Evolutionary conservation across 805 yeast genomes (phyloP), one percentile per base, ranked within the genome.

Genomic region (Kazachstania psychrophila): DNA sequence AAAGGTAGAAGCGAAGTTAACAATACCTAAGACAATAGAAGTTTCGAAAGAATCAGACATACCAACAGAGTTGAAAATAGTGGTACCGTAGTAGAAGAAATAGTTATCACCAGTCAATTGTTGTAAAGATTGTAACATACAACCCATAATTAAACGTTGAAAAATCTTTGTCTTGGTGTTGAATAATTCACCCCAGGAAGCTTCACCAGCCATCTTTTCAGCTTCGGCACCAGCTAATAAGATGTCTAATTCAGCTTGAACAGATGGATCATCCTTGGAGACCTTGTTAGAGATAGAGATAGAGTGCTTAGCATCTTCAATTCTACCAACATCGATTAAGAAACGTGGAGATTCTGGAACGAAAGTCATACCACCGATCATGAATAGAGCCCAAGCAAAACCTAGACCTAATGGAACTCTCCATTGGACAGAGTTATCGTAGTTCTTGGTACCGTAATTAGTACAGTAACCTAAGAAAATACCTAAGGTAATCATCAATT

Each of bases 341-440:
- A 57, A 79, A 61, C 86, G 68, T 52, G 86, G 83, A 23, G 84
- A 77, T 62, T 79, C 87, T 33, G 86, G 85, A 72, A 77, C 76
- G 49, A 70, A 68, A 5, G 48, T 43, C 61, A 61, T 59, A 49
- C 56, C 65, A 22, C 45, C 45, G 33, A 61, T 44, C 64, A 61
- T 55, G 36, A 59, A 40, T 15, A 62, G 27, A 25, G 67, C 67
- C 70, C 71, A 70, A 20, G 64, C 62, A 48, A 69, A 70, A 49
- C 69, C 65, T 44, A 75, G 59, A 42, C 79, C 79, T 52, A 79
- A 64, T 39, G 80, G 82, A 47, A 78, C 68, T 71, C 86, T 75
- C 86, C 86, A 79, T 63, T 75, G 81, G 6, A 59, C 84, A 29
- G 88, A 78, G 66, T 79, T 78, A 54, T 70, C 68, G 54, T 61